phyloP scores from a whole-genome alignment of 169 alveolate species.

The Amoebophrya sp. region DNA sequence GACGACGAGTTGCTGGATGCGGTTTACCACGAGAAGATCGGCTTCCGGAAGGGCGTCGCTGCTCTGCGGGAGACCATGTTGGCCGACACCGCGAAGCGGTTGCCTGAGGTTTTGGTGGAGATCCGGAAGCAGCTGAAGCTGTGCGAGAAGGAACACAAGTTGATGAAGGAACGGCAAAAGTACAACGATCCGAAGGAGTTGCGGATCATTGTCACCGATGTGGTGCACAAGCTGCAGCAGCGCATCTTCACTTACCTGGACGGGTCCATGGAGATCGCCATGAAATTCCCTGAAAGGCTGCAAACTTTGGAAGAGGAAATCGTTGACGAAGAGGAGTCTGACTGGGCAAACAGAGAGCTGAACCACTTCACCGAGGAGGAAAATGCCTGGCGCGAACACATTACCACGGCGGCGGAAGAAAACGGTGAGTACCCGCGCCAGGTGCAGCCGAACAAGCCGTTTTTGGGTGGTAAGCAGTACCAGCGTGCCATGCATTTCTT shows the following conservation, averaged over 20 bases:
- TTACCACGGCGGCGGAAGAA: not conserved
- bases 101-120: not conserved
- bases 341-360: not conserved
- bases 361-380: not conserved
- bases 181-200: not conserved
- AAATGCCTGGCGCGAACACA: not conserved
- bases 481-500: not conserved
- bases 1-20: not conserved
- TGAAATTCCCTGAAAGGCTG: not conserved
- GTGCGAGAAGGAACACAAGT: not conserved
- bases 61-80: not conserved
- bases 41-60: not conserved
- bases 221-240: not conserved
- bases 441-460: not conserved
- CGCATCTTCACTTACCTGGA: not conserved
- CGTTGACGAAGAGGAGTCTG: not conserved
- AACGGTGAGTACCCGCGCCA: not conserved
- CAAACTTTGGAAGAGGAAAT: not conserved
- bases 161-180: not conserved
- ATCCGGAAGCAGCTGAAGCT: not conserved
- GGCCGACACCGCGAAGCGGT: not conserved
- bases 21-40: not conserved
- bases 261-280: not conserved
- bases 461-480: not conserved
- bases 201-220: not conserved